Evolutionary conservation across 805 yeast genomes (phyloP), one percentile per base, ranked within the genome.

Genomic region (Ogataea philodendri): DNA sequence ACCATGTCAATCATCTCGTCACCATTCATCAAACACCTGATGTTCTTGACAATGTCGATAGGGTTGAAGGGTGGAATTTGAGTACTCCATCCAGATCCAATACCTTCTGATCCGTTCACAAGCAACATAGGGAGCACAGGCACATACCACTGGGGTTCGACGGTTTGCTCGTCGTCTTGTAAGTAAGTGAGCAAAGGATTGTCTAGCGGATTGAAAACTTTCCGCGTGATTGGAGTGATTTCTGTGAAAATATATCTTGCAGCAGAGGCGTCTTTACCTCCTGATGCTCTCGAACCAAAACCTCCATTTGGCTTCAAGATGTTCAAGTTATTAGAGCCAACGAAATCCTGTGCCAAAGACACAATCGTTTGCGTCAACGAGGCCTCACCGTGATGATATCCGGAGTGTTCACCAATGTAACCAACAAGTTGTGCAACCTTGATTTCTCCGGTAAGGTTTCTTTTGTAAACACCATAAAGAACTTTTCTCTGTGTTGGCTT

Each of bases 51-150:
- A 42, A 93, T 68, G 55, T 90, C 97, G 9, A 59, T 51, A 0
- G 98, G 98, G 57, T 93, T 88, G 63, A 75, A 90, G 25, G 85
- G 78, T 1, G 98, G 98, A 45, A 93, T 82, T 43, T 76, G 78
- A 1, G 97, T 88, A 46, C 96, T 85, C 97, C 97, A 93, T 48
- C 98, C 98, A 30, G 98, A 89, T 44, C 98, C 98, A 59, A 93
- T 93, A 66, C 98, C 98, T 62, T 93, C 98, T 7, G 90, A 73
- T 39, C 98, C 98, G 55, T 93, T 93, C 5, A 93, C 95, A 43
- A 93, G 69, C n/a, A 93, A 57, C 86, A 88, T 85, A 7, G 98
- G 98, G 24, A 93, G 50, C n/a, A 93, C 78, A 1, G 98, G 98
- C 25, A 86, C 67, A 60, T 87, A 93, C 88, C 94, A 87, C 51